phyloP scores from a whole-genome alignment of 2,329 filamentous ascomycete genomes.

The Hymenoscyphus linearis region DNA sequence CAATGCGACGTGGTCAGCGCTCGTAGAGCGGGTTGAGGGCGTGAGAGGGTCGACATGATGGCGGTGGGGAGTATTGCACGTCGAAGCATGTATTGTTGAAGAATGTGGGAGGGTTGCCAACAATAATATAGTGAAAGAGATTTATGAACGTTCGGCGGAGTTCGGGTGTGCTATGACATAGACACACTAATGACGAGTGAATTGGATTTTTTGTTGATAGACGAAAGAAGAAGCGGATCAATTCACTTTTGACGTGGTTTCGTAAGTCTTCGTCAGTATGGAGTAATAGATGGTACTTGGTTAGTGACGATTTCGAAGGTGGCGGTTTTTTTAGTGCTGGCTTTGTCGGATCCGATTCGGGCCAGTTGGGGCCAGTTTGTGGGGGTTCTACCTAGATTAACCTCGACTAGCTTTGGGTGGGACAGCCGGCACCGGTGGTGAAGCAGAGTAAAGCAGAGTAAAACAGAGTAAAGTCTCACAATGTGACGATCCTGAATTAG shows the following conservation, averaged over 20 bases:
- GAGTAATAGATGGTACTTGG: no score
- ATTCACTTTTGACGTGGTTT: background rate
- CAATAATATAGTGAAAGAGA: background rate
- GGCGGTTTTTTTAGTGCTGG: background rate
- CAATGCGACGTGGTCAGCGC: conserved; percentile 30
- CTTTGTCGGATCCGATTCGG: background rate
- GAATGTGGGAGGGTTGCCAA: background rate
- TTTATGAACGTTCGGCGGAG: background rate
- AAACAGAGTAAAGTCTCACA: background rate
- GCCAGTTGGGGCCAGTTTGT: background rate
- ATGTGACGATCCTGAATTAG: background rate
- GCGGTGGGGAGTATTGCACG: conserved; percentile 7
- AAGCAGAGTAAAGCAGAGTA: background rate
- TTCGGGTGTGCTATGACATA: background rate
- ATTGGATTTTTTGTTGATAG: background rate
- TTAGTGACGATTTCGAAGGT: background rate
- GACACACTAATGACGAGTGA: background rate
- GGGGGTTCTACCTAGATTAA: background rate
- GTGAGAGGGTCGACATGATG: conserved; percentile 20
- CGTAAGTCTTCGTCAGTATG: background rate
- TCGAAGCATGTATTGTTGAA: conserved; percentile 13
- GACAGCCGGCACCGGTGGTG: background rate
- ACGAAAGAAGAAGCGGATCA: background rate
- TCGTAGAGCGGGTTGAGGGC: conserved; percentile 21
- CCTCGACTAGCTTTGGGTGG: background rate